phyloP scores from a whole-genome alignment of 2,329 filamentous ascomycete species.

The Scolecobasidium constrictum region DNA sequence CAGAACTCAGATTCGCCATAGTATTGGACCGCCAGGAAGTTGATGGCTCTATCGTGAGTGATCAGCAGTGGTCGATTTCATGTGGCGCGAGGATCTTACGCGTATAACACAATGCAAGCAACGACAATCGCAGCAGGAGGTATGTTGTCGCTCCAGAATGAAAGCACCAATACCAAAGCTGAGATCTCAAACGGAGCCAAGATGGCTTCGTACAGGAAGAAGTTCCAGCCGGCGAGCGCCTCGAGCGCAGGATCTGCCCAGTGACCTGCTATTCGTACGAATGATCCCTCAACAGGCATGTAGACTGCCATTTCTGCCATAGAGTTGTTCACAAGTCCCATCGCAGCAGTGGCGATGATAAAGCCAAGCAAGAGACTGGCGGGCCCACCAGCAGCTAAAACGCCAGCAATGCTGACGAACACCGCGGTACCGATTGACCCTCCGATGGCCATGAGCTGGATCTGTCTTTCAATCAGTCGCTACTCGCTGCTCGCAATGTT shows the following conservation, averaged over 20 bases:
- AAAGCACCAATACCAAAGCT: conserved; percentile 26
- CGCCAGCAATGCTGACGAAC: conserved; percentile 52
- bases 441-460: conserved; percentile 29
- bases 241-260: conserved; percentile 43
- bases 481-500: too few relatives aligned
- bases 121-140: background rate
- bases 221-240: conserved; percentile 36
- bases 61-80: too few relatives aligned
- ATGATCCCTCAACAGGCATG: conserved; percentile 53
- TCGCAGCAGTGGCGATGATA: conserved; percentile 42
- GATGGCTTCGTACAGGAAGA: conserved; percentile 41
- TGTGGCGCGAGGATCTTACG: too few relatives aligned
- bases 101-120: conserved; percentile 45
- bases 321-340: conserved; percentile 53
- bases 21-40: conserved; percentile 47
- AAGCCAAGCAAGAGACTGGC: conserved; percentile 49
- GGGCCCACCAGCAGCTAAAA: conserved; percentile 39
- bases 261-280: conserved; percentile 52
- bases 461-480: too few relatives aligned
- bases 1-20: conserved; percentile 40
- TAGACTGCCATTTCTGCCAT: conserved; percentile 54
- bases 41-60: too few relatives aligned
- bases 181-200: conserved; percentile 43
- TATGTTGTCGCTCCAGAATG: conserved; percentile 7
- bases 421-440: conserved; percentile 34